Percentiles rank a stretch among this genome's conserved stretches.
These are phyloP conservation scores for Rosa chinensis DNA, from an alignment of 306 rosid species.

Conservation along the genomic window DNA sequence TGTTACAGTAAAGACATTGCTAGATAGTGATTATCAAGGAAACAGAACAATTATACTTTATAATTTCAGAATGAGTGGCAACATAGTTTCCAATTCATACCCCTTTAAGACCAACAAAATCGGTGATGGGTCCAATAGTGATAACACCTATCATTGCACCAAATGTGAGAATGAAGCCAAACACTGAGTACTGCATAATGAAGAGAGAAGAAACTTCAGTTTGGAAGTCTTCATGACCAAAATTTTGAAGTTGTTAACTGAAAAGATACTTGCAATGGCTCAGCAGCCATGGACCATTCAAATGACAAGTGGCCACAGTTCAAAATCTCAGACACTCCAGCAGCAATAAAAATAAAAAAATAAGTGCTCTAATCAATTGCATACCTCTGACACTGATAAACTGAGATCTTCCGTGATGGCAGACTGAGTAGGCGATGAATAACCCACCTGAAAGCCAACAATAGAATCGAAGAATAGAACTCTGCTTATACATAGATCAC, in stretches of 20 bases:
- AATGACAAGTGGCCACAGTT: neutral
- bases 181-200: constrained; percentile 67
- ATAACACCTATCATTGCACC: constrained; percentile 98
- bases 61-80: constrained; percentile 1
- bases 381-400: constrained; percentile 71
- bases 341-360: neutral
- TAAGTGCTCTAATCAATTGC: neutral
- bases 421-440: constrained; percentile 83
- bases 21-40: constrained; percentile 12
- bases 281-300: neutral
- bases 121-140: constrained; percentile 75
- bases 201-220: neutral
- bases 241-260: neutral
- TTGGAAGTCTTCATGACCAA: neutral
- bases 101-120: constrained; percentile 77
- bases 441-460: constrained; percentile 62
- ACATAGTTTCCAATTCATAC: constrained; percentile 37
- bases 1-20: constrained; percentile 2
- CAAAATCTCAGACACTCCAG: neutral
- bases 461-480: constrained; percentile 21
- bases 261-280: constrained; percentile 1
- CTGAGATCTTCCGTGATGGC: constrained; percentile 69
- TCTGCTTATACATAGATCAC: neutral
- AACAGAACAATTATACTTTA: neutral
- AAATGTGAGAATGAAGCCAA: constrained; percentile 89